These are phyloP conservation scores for Lachancea kluyveri DNA, from an alignment of 805 yeast genomes.

Conservation along the genomic window DNA sequence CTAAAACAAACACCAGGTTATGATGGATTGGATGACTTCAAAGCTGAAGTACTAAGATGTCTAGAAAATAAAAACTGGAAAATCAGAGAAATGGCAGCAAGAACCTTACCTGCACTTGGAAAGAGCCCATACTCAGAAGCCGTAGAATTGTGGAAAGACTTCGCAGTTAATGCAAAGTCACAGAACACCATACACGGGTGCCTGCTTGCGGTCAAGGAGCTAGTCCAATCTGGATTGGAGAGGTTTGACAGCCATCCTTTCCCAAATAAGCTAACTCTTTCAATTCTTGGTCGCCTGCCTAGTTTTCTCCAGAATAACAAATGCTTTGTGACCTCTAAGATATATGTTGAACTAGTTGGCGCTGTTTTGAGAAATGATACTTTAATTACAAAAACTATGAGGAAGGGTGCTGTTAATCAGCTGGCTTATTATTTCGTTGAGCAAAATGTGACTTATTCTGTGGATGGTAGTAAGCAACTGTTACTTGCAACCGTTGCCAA, in stretches of 20 bases:
- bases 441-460: conserved; percentile 20
- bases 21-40: conserved; percentile 47
- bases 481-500: conserved; percentile 32
- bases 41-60: conserved; percentile 40
- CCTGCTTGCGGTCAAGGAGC: conserved; percentile 40
- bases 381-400: background rate
- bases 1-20: conserved; percentile 56
- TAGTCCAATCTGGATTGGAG: conserved; percentile 2
- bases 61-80: conserved; percentile 65
- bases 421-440: conserved; percentile 34
- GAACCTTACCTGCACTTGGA: conserved; percentile 51
- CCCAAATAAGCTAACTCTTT: conserved; percentile 5
- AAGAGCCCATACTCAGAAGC: conserved; percentile 30
- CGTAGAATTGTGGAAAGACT: conserved; percentile 17
- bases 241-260: background rate
- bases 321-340: conserved; percentile 32
- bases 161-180: conserved; percentile 12
- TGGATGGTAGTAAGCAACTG: conserved; percentile 48
- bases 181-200: conserved; percentile 57
- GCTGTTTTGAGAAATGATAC: conserved; percentile 9
- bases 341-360: conserved; percentile 27
- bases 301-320: conserved; percentile 19
- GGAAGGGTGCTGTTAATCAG: conserved; percentile 8
- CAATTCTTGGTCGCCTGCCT: conserved; percentile 6
- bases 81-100: conserved; percentile 80